phyloP scores from a whole-genome alignment of 805 yeast species.

The Metschnikowia henanensis region DNA sequence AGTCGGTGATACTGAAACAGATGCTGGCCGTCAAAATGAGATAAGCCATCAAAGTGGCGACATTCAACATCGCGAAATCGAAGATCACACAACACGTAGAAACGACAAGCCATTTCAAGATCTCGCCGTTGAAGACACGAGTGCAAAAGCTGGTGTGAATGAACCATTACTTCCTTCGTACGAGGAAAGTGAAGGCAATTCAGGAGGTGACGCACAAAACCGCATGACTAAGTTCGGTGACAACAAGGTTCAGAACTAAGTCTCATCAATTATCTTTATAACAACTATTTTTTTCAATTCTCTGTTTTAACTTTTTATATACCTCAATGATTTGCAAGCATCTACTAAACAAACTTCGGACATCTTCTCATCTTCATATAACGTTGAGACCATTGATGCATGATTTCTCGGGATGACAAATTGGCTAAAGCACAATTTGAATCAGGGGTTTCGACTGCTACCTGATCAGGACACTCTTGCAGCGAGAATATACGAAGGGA shows the following conservation, averaged over 20 bases:
- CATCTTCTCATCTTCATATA: too few species aligned
- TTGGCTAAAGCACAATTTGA: too few species aligned
- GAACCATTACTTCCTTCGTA: constrained; percentile 24
- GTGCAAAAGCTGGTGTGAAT: neutral
- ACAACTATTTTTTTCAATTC: neutral
- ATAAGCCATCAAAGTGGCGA: constrained; percentile 11
- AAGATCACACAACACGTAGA: too few species aligned
- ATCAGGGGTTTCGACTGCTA: too few species aligned
- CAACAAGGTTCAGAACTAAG: constrained; percentile 31
- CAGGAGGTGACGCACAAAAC: constrained; percentile 8
- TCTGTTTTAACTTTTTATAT: too few species aligned
- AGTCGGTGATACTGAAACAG: constrained; percentile 21
- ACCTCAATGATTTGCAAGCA: neutral
- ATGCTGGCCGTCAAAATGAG: constrained; percentile 1
- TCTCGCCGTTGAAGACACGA: neutral
- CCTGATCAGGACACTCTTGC: too few species aligned
- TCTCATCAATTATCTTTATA: neutral
- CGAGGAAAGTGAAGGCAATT: constrained; percentile 24
- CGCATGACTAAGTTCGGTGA: constrained; percentile 22
- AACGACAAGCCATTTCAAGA: neutral
- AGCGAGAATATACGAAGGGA: too few species aligned
- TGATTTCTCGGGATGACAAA: too few species aligned
- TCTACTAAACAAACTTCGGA: too few species aligned
- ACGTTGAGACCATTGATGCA: too few species aligned
- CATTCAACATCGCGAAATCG: constrained; percentile 2